Evolutionary conservation across 495 filamentous ascomycete species (phyloP), one percentile per base, ranked within the genome.

Genomic region (Aspergillus conjunctus): DNA sequence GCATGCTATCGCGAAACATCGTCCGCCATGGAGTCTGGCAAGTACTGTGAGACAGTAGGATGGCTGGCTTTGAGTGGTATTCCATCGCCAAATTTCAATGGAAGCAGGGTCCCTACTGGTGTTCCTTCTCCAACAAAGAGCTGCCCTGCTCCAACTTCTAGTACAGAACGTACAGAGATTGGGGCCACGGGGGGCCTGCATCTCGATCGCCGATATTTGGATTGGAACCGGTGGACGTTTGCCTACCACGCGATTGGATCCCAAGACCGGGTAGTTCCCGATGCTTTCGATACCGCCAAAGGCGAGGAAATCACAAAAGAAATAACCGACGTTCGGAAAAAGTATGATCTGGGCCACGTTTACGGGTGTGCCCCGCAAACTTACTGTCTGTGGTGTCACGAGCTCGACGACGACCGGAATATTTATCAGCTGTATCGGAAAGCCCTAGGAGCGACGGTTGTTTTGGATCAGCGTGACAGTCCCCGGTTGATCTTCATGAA

Each of bases 141-240:
- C 26, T 26, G 26, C 26, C 26, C 26, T 26, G 26, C 26, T 26
- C 26, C 26, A 26, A 26, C 26, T 26, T 26, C 26, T 26, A 26
- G 26, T 5, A 26, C 26, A 5, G 26, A 26, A 26, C 26, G 26
- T 5, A 26, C 2, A 26, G 26, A 26, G 26, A 26, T 26, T 26
- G 26, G 26, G 26, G 26, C 26, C 26, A 26, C 26, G 26, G 26
- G 26, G 5, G 26, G 44, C 14, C 7, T 46, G 44, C 44, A 10
- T 46, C 44, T 12, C 44, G 44, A 46, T 5, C 58, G 68, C n/a
- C 62, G 68, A 7, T 70, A 65, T 44, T 52, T 70, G 56, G 74
- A 77, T 57, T 77, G 73, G 73, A 76, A 77, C 56, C 67, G 73
- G 7, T 62, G 71, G 17, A 77, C 72, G 0, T 77, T 77, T 53